These are phyloP conservation scores for Bolboschoenus planiculmis DNA, from an alignment of 176 grass and related monocot species.

Conservation along the genomic window DNA sequence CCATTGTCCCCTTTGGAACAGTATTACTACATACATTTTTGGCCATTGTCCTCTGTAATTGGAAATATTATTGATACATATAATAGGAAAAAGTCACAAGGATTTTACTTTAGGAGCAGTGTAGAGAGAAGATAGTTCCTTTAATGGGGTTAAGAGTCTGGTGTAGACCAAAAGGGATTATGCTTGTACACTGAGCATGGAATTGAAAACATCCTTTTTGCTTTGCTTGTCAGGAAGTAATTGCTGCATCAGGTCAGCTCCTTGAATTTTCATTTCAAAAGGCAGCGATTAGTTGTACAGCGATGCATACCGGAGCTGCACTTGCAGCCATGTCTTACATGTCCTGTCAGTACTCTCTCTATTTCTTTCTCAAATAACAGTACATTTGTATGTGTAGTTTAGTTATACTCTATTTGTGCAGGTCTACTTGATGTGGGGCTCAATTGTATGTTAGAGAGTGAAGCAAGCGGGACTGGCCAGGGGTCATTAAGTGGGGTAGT, in stretches of 20 bases:
- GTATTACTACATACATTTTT: neutral
- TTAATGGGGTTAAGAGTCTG: neutral
- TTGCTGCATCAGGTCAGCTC: slow-evolving; percentile 53
- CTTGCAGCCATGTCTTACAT: slow-evolving; percentile 92
- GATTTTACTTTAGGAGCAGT: neutral
- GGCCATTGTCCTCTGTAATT: neutral
- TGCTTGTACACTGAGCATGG: slow-evolving; percentile 8
- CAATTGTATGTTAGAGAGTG: slow-evolving; percentile 50
- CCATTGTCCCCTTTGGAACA: neutral
- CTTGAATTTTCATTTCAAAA: slow-evolving; percentile 90
- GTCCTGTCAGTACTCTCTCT: slow-evolving; percentile 51
- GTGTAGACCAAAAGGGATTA: neutral
- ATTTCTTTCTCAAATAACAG: neutral
- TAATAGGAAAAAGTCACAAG: neutral
- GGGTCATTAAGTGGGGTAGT: slow-evolving; percentile 48
- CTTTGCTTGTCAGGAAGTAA: slow-evolving; percentile 50
- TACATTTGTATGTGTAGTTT: slow-evolving; percentile 18
- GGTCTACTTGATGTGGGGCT: slow-evolving; percentile 81
- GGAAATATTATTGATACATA: neutral
- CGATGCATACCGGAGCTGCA: slow-evolving; percentile 82
- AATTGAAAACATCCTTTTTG: slow-evolving; percentile 9
- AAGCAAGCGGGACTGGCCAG: slow-evolving; percentile 33
- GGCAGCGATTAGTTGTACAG: slow-evolving; percentile 77
- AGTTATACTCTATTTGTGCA: slow-evolving; percentile 33
- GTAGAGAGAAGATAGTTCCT: neutral